Evolutionary conservation across 148 eudicot species (phyloP).

Genomic region (Vaccinium myrtillus): DNA sequence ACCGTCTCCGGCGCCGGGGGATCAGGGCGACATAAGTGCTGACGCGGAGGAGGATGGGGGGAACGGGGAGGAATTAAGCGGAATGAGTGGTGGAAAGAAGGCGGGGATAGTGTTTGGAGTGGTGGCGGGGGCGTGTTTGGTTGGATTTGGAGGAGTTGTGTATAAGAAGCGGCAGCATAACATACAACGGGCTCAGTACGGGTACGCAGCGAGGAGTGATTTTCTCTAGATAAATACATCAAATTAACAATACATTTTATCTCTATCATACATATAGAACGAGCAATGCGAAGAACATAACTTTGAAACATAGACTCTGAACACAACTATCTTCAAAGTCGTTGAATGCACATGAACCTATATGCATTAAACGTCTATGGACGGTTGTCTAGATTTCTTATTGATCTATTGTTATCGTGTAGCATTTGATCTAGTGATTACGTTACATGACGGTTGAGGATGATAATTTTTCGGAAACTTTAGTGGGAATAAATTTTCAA

Average conservation of each 20-base stretch:
- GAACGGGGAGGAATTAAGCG: constrained; percentile 22
- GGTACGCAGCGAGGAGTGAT: constrained; percentile 44
- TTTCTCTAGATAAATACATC: constrained; percentile 19
- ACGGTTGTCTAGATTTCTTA: too few species aligned
- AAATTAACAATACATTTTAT: neutral
- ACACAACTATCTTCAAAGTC: too few species aligned
- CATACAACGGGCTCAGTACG: constrained; percentile 47
- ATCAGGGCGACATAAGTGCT: constrained; percentile 1
- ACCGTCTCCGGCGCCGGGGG: constrained; percentile 19
- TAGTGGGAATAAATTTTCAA: neutral
- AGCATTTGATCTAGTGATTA: neutral
- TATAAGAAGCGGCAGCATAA: constrained; percentile 64
- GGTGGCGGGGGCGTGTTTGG: constrained; percentile 32
- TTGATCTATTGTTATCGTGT: neutral
- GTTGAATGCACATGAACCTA: too few species aligned
- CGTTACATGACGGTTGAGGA: neutral
- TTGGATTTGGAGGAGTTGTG: constrained; percentile 40
- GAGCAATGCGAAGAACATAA: neutral
- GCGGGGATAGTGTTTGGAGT: constrained; percentile 53
- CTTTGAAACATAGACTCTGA: neutral
- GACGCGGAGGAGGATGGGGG: constrained; percentile 3
- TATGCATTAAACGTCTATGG: too few species aligned
- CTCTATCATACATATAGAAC: neutral
- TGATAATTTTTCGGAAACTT: constrained; percentile 2
- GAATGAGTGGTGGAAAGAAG: constrained; percentile 42